Evolutionary conservation across 192 early-diverging fungal species (phyloP), one percentile per base, ranked within the genome.

Genomic region (Coemansia pectinata): DNA sequence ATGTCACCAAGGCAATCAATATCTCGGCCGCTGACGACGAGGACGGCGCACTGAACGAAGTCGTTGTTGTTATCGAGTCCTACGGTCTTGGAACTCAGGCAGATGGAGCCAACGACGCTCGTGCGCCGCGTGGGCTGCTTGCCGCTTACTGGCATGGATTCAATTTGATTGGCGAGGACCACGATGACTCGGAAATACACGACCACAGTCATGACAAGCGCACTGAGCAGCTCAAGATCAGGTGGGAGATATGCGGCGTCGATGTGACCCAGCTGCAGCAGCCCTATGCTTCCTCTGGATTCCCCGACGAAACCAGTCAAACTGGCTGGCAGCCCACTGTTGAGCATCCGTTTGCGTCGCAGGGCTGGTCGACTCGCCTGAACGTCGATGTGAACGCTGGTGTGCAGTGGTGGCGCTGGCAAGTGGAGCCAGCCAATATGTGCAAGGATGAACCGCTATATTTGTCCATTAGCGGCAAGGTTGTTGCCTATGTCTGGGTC

Each of bases 21-120:
- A 69, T 84, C 9, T 83, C 80, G 14, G 36, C 58, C 8, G 57
- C 73, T 29, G 67, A 83, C 25, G 71, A 72, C 11, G 68, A 87
- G 23, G 84, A 87, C n/a, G 71, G 82, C 1, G 67, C 74, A 10
- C 71, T 81, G n/a, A 94, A 94, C 67, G 84, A 88, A 34, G 71
- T 96, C 4, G 61, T 91, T 48, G 71, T 94, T 7, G 68, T 93
- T 2, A 87, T 94, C 34, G 93, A 95, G 63, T 91, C 87, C 48
- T 92, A 87, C 69, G 94, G 94, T 1, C 66, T 93, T 55, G 88
- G 86, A 57, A 77, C 91, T 27, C 89, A 91, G 57, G 85, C 91
- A 0, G 85, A 89, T 50, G 79, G 90, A 2, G 78, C 90, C 70
- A 90, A 94, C 72, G 93, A 96, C 73, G 86, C 89, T 29, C 85